Base-by-base conservation (phyloP, 108 stramenopile genomes). In the Licmophora abbreviata region DNA sequence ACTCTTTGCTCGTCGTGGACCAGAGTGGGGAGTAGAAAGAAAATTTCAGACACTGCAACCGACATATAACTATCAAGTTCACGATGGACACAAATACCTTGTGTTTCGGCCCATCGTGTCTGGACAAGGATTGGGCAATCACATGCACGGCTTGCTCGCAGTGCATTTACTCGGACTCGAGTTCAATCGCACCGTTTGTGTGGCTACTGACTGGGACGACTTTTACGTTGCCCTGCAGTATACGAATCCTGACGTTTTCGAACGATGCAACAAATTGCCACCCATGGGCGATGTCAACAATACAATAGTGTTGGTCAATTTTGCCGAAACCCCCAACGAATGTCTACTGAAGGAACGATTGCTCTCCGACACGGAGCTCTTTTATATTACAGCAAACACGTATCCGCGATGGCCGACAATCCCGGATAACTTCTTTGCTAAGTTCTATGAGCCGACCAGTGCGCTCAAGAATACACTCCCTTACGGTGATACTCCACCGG, bases 91-190 rank as follows among this genome's bases (percentile, higher is more conserved):
- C 15, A 29, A 32, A 31, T 50, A 31, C 25, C 26, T 57, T 35
- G 20, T 31, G 66, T 62, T 69, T 34, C 14, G 23, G 30, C 22
- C 8, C 10, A 30, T 1, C 37, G n/a, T 20, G 22, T 51, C 9
- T 26, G 75, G 69, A 9, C 75, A 76, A 62, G 75, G 75, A 44
- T 28, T 53, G 7, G 75, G 75, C 14, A 76, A 76, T 48, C 10
- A 64, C 20, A 57, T 71, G 54, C 58, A 54, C 30, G 75, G 75
- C 8, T 25, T 71, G 10, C 44, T 71, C 20, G 70, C 70, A 12
- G 70, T 67, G 1, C 75, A 71, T 44, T 34, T 59, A 31, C 45
- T 76, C 32, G 75, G 48, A 18, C 35, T 36, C n/a, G 75, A 76
- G 48, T 76, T 68, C 41, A 40, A 57, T 43, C 61, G 75, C 14